phyloP scores from a whole-genome alignment of 2,329 filamentous ascomycete genomes.

The Pseudogymnoascus sp. region DNA sequence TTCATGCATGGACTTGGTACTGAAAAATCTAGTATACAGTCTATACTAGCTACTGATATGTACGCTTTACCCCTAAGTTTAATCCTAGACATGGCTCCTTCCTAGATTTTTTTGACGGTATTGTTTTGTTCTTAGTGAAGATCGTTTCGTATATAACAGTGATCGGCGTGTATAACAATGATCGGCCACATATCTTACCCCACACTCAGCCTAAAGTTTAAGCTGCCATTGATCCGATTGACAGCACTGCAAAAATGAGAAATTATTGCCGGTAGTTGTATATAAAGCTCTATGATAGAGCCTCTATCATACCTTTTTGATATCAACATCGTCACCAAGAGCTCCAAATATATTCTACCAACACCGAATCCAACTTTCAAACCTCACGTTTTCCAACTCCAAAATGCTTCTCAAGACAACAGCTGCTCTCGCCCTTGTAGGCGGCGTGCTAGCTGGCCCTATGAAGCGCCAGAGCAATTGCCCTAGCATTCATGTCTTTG shows the following conservation, averaged over 20 bases:
- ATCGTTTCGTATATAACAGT: background rate
- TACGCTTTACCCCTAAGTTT: background rate
- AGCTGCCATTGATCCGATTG: background rate
- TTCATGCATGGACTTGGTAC: background rate
- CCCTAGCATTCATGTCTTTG: conserved; percentile 39
- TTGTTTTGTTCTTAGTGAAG: background rate
- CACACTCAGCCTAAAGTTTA: background rate
- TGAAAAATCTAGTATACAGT: background rate
- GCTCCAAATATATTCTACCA: background rate
- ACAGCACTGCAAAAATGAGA: background rate
- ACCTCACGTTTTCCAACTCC: background rate
- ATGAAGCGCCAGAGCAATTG: conserved; percentile 21
- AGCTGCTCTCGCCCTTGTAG: background rate
- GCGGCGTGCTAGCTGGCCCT: background rate
- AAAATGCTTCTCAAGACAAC: background rate
- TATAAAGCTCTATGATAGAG: background rate
- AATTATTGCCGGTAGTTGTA: background rate
- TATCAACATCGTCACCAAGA: background rate
- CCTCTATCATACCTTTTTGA: background rate
- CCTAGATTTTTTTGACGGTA: background rate
- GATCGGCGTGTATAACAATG: background rate
- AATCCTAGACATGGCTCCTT: background rate
- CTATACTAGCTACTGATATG: background rate
- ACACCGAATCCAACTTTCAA: background rate
- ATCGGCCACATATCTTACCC: background rate